Evolutionary conservation across 2,329 filamentous ascomycete genomes (phyloP).

Genomic region (Hymenoscyphus albidus): DNA sequence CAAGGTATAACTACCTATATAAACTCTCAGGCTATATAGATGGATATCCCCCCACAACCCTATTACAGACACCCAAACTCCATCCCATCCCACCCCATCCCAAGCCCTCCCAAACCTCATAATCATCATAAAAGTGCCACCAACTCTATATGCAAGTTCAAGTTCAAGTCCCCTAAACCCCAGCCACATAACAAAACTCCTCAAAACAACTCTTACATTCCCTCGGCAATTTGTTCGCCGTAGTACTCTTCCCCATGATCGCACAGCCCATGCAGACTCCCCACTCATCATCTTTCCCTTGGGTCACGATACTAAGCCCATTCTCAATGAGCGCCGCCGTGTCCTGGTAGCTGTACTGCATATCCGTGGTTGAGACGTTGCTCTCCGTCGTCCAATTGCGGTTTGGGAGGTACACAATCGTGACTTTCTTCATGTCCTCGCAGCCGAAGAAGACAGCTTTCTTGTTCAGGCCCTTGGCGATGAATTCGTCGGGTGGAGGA

Average conservation of each 20-base stretch:
- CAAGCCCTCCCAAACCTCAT: too few species aligned
- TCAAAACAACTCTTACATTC: slow-evolving; percentile 40
- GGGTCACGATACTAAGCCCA: slow-evolving; percentile 38
- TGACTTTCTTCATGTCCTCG: slow-evolving; percentile 27
- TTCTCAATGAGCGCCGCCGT: slow-evolving; percentile 40
- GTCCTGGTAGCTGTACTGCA: slow-evolving; percentile 37
- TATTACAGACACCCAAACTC: too few species aligned
- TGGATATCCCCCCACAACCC: too few species aligned
- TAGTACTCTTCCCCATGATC: slow-evolving; percentile 36
- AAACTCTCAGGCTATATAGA: too few species aligned
- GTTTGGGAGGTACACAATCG: slow-evolving; percentile 40
- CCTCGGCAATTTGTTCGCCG: slow-evolving; percentile 30
- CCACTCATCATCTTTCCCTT: slow-evolving; percentile 36
- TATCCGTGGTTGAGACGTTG: slow-evolving; percentile 32
- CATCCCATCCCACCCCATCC: too few species aligned
- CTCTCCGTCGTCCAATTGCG: slow-evolving; percentile 36
- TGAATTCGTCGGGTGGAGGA: slow-evolving; percentile 36
- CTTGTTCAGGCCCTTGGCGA: slow-evolving; percentile 32
- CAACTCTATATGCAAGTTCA: too few species aligned
- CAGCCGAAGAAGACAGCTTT: slow-evolving; percentile 44
- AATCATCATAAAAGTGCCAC: too few species aligned
- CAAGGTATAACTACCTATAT: too few species aligned
- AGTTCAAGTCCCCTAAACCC: background rate
- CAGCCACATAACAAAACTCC: slow-evolving; percentile 37
- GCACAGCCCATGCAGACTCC: slow-evolving; percentile 42